These are phyloP conservation scores for Vitis cinerea DNA, from an alignment of 164 flowering plant genomes.

Conservation along the genomic window DNA sequence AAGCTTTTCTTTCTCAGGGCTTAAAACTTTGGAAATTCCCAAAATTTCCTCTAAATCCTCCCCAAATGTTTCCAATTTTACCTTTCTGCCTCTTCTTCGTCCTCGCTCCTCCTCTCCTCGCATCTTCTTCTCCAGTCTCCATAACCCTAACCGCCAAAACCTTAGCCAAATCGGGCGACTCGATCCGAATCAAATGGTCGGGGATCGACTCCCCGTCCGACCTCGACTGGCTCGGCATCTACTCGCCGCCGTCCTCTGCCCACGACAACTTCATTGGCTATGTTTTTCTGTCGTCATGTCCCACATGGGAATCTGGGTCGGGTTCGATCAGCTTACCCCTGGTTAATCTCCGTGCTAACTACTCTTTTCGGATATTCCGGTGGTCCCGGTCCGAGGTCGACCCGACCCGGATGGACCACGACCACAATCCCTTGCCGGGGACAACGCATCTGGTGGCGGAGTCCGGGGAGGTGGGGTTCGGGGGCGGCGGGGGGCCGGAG, in stretches of 20 bases:
- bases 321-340: constrained; percentile 67
- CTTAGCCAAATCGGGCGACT: constrained; percentile 54
- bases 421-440: constrained; percentile 84
- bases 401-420: constrained; percentile 48
- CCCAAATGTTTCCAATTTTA: constrained; percentile 6
- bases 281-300: constrained; percentile 59
- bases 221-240: constrained; percentile 84
- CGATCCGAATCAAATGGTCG: constrained; percentile 57
- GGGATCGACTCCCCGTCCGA: constrained; percentile 57
- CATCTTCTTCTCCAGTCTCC: constrained; percentile 21
- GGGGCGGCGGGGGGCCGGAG: constrained; percentile 53
- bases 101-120: constrained; percentile 8
- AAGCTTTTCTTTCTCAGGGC: too few species aligned
- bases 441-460: constrained; percentile 51
- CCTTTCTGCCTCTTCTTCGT: constrained; percentile 14
- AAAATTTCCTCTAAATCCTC: too few species aligned
- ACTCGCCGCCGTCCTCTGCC: constrained; percentile 75
- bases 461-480: constrained; percentile 51
- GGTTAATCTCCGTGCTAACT: constrained; percentile 67
- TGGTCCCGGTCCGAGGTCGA: constrained; percentile 66
- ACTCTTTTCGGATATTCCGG: constrained; percentile 82
- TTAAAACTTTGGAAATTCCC: too few species aligned
- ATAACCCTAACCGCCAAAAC: constrained; percentile 44
- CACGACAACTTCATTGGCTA: constrained; percentile 79
- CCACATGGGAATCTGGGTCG: constrained; percentile 73